Base-by-base conservation (phyloP, 2,329 filamentous ascomycete genomes). In the Diaporthe citri region DNA sequence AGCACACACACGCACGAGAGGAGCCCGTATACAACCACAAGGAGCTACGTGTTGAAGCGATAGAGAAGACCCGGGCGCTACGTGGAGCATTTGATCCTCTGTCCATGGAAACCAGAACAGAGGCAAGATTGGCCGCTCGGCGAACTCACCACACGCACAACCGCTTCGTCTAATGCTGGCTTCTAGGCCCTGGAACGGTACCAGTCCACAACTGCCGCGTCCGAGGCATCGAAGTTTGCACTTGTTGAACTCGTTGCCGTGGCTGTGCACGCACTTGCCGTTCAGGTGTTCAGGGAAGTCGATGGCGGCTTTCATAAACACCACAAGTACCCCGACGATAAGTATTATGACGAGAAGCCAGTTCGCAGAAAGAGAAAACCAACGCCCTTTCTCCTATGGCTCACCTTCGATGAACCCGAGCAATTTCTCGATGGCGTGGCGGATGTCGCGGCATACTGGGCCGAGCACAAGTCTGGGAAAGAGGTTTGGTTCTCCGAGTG, bases 361-460 rank as follows among this genome's bases (percentile, higher is more conserved):
- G 31, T 31, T 31, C 31, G 31, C 3, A 31, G 31, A 31, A 31
- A 31, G 31, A 31, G 31, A 31, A 64, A 48, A 17, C 15, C 39
- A 7, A 64, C 41, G 1, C 25, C 60, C 15, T 46, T 46, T 13
- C 15, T 46, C 25, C 39, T 64, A 7, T 64, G 39, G 60, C 25
- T 13, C 13, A 64, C 25, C 9, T 64, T 13, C 7, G 41, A 48
- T 22, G 4, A 0, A 4, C 60, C 25, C 39, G 17, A 48, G 8
- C 60, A 64, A 25, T 64, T 31, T 46, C 60, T 41, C 31, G 7
- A 64, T 28, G 39, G 60, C 1, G 60, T 64, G 8, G 60, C 60
- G 25, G 41, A 64, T 17, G 17, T 46, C 8, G 60, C 60, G 4
- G 60, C 60, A n/a, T 64, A 64, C 12, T 64, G 60, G 60, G 60